phyloP scores from a whole-genome alignment of 2,329 filamentous ascomycete species.

The Penicillium griseofulvum region DNA sequence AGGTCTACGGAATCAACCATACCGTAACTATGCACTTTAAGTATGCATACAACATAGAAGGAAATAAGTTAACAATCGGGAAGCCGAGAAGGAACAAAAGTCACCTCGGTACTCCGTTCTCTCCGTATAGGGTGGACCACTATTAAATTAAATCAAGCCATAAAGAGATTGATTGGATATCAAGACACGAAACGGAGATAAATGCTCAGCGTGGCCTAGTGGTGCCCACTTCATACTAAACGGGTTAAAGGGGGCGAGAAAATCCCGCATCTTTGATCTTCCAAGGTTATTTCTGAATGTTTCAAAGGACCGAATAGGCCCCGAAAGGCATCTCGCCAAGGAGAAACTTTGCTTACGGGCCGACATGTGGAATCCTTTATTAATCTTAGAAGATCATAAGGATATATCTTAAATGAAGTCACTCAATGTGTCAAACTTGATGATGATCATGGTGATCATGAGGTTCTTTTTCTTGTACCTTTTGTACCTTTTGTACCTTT shows the following conservation, averaged over 20 bases:
- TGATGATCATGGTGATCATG: neutral
- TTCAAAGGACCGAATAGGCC: neutral
- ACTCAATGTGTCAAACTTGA: neutral
- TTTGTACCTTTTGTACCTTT: neutral
- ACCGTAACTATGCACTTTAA: neutral
- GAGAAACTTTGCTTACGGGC: neutral
- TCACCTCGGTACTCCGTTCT: neutral
- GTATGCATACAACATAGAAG: neutral
- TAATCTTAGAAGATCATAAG: neutral
- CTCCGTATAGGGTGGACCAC: neutral
- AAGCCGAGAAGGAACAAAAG: neutral
- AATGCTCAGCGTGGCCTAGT: neutral
- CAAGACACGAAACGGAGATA: neutral
- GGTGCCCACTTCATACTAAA: neutral
- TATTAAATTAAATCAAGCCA: neutral
- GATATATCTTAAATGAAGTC: neutral
- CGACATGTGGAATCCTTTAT: neutral
- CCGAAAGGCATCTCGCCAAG: neutral
- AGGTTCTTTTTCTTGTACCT: no score
- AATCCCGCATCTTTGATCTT: constrained; percentile 1
- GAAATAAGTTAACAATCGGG: neutral
- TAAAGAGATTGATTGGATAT: neutral
- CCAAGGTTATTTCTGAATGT: no score
- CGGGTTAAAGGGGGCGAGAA: neutral
- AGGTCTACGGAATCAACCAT: neutral